Evolutionary conservation across 2,329 filamentous ascomycete genomes (phyloP), one percentile per base, ranked within the genome.

Genomic region (Aspergillus sp.): DNA sequence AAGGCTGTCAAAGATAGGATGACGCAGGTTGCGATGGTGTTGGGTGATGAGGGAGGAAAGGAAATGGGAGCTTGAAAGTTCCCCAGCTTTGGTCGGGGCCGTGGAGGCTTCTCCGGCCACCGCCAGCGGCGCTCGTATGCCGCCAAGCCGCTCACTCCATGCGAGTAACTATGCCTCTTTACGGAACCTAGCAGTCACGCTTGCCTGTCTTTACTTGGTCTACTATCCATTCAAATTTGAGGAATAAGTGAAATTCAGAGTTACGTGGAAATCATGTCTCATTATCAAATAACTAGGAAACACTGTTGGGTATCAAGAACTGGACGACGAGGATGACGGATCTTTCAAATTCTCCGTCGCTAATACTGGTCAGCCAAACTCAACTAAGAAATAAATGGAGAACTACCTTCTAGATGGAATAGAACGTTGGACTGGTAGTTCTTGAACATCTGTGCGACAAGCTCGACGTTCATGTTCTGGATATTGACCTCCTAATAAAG

Each of bases 371-470:
- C 58, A 54, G 19, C 25, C 43, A 13, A 25, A 48, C 53, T 15
- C 53, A 58, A 21, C 28, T 17, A 30, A 45, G 8, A 10, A 36
- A 39, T 54, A 5, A 47, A 39, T 17, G 2, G 12, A 9, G 8
- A 15, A 75, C 67, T 82, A 96, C 95, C 95, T 87, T 98, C 95
- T 5, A 99, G 84, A 71, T 99, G 95, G 76, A 99, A 98, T 5
- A 98, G 81, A 13, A 98, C 94, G 70, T 98, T 99, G 10, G 92
- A 97, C 76, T 97, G 93, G 76, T 99, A 99, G 79, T 98, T 99
- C 81, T 98, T 97, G 83, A 98, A 99, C 95, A 99, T 99, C 74
- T 98, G 94, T 0, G 94, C 93, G 5, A 98, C 95, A 2, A 98
- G 85, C 79, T 98, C 95, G 38, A 97, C 92, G 73, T 99, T 96